These are phyloP conservation scores for Elaphomyces granulatus DNA, from an alignment of 495 filamentous ascomycete species.

Conservation along the genomic window DNA sequence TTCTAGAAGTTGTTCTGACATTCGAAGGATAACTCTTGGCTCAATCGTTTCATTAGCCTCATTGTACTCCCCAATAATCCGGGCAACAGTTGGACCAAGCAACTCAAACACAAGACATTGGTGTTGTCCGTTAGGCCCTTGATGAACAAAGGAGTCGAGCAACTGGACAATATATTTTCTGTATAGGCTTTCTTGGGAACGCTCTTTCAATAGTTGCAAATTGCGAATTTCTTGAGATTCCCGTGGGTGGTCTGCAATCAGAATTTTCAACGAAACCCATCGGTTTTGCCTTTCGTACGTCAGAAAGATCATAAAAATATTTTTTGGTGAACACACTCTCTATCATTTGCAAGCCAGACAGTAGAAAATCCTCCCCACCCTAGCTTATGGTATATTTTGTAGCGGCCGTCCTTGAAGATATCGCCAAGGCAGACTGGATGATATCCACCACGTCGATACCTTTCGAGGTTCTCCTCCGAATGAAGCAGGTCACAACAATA, in stretches of 20 bases:
- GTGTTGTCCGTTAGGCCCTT: constrained; percentile 17
- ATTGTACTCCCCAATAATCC: constrained; percentile 15
- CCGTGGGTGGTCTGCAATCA: not conserved
- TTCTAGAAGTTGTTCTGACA: no score
- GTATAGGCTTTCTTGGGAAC: constrained; percentile 4
- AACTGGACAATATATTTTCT: constrained; percentile 18
- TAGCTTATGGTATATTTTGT: constrained; percentile 34
- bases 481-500: no score
- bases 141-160: constrained; percentile 17
- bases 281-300: not conserved
- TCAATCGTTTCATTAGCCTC: no score
- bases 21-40: no score
- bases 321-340: no score
- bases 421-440: constrained; percentile 31
- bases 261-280: not conserved
- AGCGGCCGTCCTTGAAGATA: constrained; percentile 21
- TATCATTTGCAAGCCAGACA: constrained; percentile 34
- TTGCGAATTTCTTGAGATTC: no score
- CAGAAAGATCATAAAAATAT: no score
- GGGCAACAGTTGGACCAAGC: constrained; percentile 12
- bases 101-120: constrained; percentile 23
- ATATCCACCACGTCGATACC: constrained; percentile 27
- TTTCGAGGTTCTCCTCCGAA: no score
- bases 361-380: constrained; percentile 35
- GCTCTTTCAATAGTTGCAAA: no score